Evolutionary conservation across 2,329 filamentous ascomycete genomes (phyloP).

Genomic region (Volutella citrinella): DNA sequence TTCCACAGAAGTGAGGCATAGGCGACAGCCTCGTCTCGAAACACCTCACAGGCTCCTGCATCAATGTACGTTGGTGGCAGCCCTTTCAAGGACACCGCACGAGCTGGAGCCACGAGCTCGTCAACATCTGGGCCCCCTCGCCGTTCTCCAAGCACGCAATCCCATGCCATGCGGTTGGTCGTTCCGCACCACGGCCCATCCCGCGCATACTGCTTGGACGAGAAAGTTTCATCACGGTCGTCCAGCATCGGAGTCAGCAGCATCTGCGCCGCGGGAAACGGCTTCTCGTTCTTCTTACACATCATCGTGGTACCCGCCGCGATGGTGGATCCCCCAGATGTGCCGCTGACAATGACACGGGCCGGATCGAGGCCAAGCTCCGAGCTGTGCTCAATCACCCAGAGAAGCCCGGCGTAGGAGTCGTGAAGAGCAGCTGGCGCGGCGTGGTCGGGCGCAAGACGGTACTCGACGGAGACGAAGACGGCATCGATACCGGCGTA

Average conservation of each 20-base stretch:
- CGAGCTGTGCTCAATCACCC: slow-evolving; percentile 33
- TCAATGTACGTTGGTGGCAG: slow-evolving; percentile 44
- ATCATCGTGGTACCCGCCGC: slow-evolving; percentile 36
- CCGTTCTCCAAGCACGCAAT: slow-evolving; percentile 35
- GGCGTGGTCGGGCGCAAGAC: slow-evolving; percentile 22
- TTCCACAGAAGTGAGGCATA: slow-evolving; percentile 38
- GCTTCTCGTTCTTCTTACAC: slow-evolving; percentile 32
- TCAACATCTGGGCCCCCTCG: slow-evolving; percentile 31
- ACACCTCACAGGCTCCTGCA: slow-evolving; percentile 41
- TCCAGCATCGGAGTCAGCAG: slow-evolving; percentile 48
- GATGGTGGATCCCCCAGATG: slow-evolving; percentile 41
- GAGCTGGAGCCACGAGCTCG: slow-evolving; percentile 34
- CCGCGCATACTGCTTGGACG: slow-evolving; percentile 29
- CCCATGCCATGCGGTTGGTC: slow-evolving; percentile 41
- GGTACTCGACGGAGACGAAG: slow-evolving; percentile 24
- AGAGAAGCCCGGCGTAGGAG: slow-evolving; percentile 29
- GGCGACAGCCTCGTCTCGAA: slow-evolving; percentile 38
- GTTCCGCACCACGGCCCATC: slow-evolving; percentile 34
- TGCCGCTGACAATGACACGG: slow-evolving; percentile 39
- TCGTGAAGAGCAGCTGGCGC: slow-evolving; percentile 22
- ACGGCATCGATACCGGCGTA: slow-evolving; percentile 15
- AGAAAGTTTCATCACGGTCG: slow-evolving; percentile 33
- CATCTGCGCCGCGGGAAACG: slow-evolving; percentile 36
- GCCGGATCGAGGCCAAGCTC: slow-evolving; percentile 39
- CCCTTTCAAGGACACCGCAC: slow-evolving; percentile 32